These are phyloP conservation scores for Pythium rhizo-oryzae DNA, from an alignment of 352 stramenopile species.

Conservation along the genomic window DNA sequence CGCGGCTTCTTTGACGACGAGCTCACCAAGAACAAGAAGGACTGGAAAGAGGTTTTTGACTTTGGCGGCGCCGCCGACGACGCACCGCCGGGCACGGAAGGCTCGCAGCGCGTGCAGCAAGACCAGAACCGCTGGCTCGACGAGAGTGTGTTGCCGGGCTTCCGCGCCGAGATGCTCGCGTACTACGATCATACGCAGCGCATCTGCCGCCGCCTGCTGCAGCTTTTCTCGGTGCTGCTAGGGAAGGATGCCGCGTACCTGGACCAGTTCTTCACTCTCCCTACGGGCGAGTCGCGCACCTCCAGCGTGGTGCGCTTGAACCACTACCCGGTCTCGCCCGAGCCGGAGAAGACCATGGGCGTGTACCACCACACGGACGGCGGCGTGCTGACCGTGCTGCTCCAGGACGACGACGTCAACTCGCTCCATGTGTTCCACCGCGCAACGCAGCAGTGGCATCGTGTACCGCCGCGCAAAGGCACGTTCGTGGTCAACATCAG, in stretches of 20 bases:
- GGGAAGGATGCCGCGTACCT: slow-evolving; percentile 54
- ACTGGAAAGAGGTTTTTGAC: slow-evolving; percentile 94
- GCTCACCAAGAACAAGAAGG: slow-evolving; percentile 92
- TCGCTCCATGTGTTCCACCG: slow-evolving; percentile 61
- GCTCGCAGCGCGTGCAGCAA: slow-evolving; percentile 66
- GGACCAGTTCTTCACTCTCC: slow-evolving; percentile 58
- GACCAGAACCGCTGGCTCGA: slow-evolving; percentile 87
- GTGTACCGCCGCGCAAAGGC: slow-evolving; percentile 43
- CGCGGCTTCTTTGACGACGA: slow-evolving; percentile 95
- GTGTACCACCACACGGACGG: slow-evolving; percentile 69
- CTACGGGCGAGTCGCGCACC: slow-evolving; percentile 42
- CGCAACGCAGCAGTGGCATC: slow-evolving; percentile 47
- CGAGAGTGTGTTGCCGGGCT: slow-evolving; percentile 49
- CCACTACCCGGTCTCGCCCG: slow-evolving; percentile 81
- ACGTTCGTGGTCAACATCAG: slow-evolving; percentile 70
- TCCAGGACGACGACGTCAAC: slow-evolving; percentile 65
- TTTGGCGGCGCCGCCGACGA: slow-evolving; percentile 51
- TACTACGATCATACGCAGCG: slow-evolving; percentile 59
- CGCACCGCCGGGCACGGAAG: slow-evolving; percentile 37
- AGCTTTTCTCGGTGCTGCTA: slow-evolving; percentile 60
- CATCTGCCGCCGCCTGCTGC: slow-evolving; percentile 52
- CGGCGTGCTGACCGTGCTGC: slow-evolving; percentile 57
- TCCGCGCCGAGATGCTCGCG: slow-evolving; percentile 47
- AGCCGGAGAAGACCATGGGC: slow-evolving; percentile 53
- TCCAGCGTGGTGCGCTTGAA: slow-evolving; percentile 92